A percentile compares a stretch with the other conserved stretches of the same genome.
Evolutionary conservation across 768 basidiomycete species (phyloP).

Genomic region (Auricularia heimuer): DNA sequence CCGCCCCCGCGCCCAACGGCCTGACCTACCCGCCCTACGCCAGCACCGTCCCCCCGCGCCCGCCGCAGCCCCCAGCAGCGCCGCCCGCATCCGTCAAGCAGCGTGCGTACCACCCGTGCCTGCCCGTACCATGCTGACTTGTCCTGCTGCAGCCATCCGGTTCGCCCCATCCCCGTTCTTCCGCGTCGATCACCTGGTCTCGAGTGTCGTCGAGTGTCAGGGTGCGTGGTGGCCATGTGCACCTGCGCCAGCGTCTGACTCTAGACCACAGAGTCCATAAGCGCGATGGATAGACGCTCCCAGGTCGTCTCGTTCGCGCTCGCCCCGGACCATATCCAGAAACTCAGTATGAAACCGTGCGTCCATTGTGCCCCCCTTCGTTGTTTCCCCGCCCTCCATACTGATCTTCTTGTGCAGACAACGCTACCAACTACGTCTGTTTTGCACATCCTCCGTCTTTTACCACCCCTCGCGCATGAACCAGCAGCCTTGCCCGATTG

Average conservation of each 20-base stretch:
- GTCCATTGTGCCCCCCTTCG: constrained; percentile 11
- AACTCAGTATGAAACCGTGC: constrained; percentile 49
- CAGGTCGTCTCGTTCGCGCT: constrained; percentile 55
- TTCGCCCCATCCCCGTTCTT: constrained; percentile 81
- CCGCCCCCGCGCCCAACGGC: not conserved
- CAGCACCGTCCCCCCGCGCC: not conserved
- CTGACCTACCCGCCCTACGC: not conserved
- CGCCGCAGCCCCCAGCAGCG: not conserved
- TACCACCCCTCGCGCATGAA: constrained; percentile 44
- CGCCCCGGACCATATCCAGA: constrained; percentile 50
- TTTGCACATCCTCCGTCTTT: constrained; percentile 79
- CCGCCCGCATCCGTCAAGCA: constrained; percentile 5
- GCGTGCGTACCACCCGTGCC: constrained; percentile 1
- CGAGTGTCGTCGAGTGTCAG: constrained; percentile 63
- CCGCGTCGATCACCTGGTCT: constrained; percentile 53
- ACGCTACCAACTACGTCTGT: constrained; percentile 73
- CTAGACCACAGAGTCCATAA: constrained; percentile 52
- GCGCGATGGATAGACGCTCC: constrained; percentile 65
- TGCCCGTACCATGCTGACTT: constrained; percentile 1
- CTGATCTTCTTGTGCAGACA: constrained; percentile 28
- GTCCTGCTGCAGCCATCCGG: constrained; percentile 41
- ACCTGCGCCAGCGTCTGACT: constrained; percentile 4
- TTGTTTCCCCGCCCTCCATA: too few relatives aligned
- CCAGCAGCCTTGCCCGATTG: constrained; percentile 57
- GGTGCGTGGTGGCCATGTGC: constrained; percentile 33